Conservation (phyloP, 202 grass and related monocot genomes). For the Digitaria exilis region DNA sequence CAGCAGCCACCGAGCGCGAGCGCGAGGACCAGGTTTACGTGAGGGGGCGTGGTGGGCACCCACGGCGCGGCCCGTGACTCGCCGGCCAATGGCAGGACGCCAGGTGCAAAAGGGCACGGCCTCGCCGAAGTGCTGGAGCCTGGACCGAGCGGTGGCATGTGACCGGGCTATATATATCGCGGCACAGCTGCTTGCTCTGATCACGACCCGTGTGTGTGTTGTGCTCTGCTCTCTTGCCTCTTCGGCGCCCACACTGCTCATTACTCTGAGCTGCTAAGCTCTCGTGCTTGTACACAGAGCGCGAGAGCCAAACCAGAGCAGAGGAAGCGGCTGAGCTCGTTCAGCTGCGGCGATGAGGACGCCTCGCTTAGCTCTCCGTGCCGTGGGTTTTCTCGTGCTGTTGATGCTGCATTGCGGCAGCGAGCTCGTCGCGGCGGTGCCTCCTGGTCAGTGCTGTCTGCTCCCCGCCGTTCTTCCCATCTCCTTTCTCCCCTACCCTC, state of each 20-base stretch:
- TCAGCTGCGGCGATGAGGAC: slow-evolving; percentile 6
- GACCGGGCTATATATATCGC: slow-evolving; percentile 47
- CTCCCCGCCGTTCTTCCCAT: too few relatives aligned
- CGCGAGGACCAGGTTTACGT: slow-evolving; percentile 35
- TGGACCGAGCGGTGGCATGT: neutral
- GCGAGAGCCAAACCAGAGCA: neutral
- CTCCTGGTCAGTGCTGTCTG: slow-evolving; percentile 46
- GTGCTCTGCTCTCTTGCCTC: neutral
- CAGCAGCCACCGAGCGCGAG: slow-evolving; percentile 18
- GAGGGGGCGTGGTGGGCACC: slow-evolving; percentile 27
- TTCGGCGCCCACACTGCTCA: neutral
- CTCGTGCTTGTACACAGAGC: too few relatives aligned
- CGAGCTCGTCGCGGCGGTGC: slow-evolving; percentile 36
- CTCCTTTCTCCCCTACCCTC: too few relatives aligned
- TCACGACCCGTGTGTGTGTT: slow-evolving; percentile 24
- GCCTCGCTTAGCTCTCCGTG: slow-evolving; percentile 5
- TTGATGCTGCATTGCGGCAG: slow-evolving; percentile 42
- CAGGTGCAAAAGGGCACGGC: slow-evolving; percentile 19
- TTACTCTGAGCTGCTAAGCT: neutral
- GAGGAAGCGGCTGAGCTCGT: neutral
- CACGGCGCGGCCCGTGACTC: slow-evolving; percentile 48
- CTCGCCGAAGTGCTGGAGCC: neutral
- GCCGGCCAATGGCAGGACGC: slow-evolving; percentile 36
- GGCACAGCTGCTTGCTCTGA: slow-evolving; percentile 7
- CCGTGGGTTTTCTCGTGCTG: slow-evolving; percentile 2